These are phyloP conservation scores for Chytriomyces sp. DNA, from an alignment of 192 early-diverging fungal genomes.

Conservation along the genomic window DNA sequence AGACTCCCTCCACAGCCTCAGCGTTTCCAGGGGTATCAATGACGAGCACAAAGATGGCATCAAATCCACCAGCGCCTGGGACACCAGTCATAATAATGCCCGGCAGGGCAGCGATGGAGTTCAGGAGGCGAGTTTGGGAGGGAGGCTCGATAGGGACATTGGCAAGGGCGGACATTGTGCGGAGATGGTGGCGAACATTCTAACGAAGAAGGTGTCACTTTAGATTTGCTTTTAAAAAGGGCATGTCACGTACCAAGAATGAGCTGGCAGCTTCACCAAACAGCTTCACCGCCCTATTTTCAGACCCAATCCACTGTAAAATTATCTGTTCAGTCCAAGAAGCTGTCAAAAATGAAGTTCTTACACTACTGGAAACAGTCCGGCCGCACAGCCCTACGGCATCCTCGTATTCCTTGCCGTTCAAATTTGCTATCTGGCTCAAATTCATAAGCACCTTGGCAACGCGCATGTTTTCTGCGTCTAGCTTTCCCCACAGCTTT, in stretches of 20 bases:
- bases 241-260: background rate
- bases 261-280: background rate
- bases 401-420: slow-evolving; percentile 45
- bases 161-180: slow-evolving; percentile 71
- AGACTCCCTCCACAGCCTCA: slow-evolving; percentile 29
- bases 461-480: slow-evolving; percentile 60
- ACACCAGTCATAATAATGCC: slow-evolving; percentile 93
- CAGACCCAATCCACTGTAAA: background rate
- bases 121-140: slow-evolving; percentile 83
- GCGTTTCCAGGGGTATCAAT: slow-evolving; percentile 21
- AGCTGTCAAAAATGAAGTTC: background rate
- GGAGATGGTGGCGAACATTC: slow-evolving; percentile 66
- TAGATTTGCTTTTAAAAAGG: background rate
- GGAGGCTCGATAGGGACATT: slow-evolving; percentile 88
- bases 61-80: slow-evolving; percentile 96
- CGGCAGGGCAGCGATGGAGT: slow-evolving; percentile 74
- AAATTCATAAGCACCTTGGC: slow-evolving; percentile 59
- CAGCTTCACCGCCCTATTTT: slow-evolving; percentile 9
- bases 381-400: slow-evolving; percentile 52
- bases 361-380: background rate
- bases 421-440: slow-evolving; percentile 2
- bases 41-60: slow-evolving; percentile 91
- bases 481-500: slow-evolving; percentile 64
- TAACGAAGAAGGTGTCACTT: slow-evolving; percentile 11
- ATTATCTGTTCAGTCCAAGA: background rate